Evolutionary conservation across 2,329 filamentous ascomycete genomes (phyloP), one percentile per base, ranked within the genome.

Genomic region (Talaromyces amestolkiae): DNA sequence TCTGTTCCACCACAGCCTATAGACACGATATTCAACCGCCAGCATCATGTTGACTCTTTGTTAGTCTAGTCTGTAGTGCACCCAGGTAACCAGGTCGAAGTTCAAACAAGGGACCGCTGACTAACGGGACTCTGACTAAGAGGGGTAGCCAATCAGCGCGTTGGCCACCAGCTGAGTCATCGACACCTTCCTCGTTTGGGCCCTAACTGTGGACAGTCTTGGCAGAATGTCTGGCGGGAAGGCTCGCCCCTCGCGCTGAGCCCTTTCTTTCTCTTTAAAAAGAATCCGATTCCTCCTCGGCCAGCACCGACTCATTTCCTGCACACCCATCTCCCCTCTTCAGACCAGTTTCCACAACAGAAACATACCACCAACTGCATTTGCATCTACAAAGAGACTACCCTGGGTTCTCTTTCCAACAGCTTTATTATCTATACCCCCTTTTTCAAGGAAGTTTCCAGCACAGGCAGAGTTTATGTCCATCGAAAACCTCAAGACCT

Each of bases 401-500:
- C 73, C 68, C 65, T 70, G 72, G 70, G 76, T 74, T 78, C 75
- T 63, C 45, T 65, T 68, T 67, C 37, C 15, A 22, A 37, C 67
- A 66, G 70, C 66, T 51, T 24, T 35, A 58, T 53, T 69, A 68
- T 74, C 70, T 72, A 71, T 70, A 69, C 71, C 65, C 73, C 72
- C 72, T 75, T 72, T 77, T 76, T 76, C 77, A 80, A 73, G 72
- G 74, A 58, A 73, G 79, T 79, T 77, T 76, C 85, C 84, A 82
- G 78, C 77, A 86, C 88, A 88, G 87, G 85, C 85, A 89, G 89
- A 91, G 90, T 93, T 92, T 93, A 95, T 95, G 92, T 95, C 92
- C 89, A 95, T 95, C 91, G 91, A 95, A 93, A 96, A 96, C 88
- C 91, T 96, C 84, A 95, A 95, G 89, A 89, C 90, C 86, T 92